Evolutionary conservation across 257 asterid species (phyloP).

Genomic region (Petrea volubilis): DNA sequence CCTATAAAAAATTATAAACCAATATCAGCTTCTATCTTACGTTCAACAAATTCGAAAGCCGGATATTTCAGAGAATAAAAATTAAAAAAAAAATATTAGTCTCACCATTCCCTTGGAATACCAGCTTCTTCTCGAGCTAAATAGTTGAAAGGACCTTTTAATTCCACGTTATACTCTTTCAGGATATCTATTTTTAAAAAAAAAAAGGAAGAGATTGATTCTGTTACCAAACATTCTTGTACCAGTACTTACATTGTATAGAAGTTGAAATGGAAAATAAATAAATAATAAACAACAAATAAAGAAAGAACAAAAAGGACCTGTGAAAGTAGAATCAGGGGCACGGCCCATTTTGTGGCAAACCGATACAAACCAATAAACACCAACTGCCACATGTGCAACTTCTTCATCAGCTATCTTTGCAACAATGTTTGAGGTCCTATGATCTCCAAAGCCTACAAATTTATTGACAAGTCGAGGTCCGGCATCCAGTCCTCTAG

Average conservation of each 20-base stretch:
- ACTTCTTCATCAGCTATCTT: slow-evolving; percentile 93
- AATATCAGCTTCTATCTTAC: not conserved
- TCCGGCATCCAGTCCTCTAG: slow-evolving; percentile 97
- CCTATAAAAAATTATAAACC: slow-evolving; percentile 42
- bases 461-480: slow-evolving; percentile 87
- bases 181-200: slow-evolving; percentile 65
- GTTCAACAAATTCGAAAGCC: not conserved
- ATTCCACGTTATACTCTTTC: slow-evolving; percentile 73
- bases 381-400: slow-evolving; percentile 95
- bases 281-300: not conserved
- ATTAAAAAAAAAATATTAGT: not conserved
- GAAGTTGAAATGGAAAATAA: not conserved
- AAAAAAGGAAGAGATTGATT: not conserved
- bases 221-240: not conserved
- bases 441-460: slow-evolving; percentile 78
- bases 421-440: slow-evolving; percentile 79
- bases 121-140: slow-evolving; percentile 85
- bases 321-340: slow-evolving; percentile 77
- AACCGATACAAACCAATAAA: slow-evolving; percentile 79
- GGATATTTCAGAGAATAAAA: too few relatives aligned
- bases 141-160: slow-evolving; percentile 90
- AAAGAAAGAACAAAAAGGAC: slow-evolving; percentile 29
- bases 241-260: not conserved
- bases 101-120: slow-evolving; percentile 81
- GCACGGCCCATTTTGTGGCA: slow-evolving; percentile 71